Base-by-base conservation (phyloP, 1,284 basidiomycete genomes). In the Exobasidium cylindrosporum region DNA sequence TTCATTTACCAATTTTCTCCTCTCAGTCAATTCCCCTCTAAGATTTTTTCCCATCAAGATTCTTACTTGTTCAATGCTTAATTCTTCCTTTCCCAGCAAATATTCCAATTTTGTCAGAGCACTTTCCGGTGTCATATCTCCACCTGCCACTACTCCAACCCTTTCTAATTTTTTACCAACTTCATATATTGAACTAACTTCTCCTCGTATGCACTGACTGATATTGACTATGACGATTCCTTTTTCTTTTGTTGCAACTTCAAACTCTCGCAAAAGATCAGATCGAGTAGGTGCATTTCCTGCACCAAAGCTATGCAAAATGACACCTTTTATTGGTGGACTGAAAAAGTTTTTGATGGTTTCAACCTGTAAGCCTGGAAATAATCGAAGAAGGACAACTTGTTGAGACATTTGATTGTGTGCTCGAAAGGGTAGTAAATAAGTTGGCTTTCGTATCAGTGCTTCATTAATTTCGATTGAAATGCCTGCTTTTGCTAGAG, bases 41-140 rank as follows among this genome's bases (percentile, higher is more conserved):
- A 96, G 83, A 4, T 92, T 88, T 47, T 85, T 85, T 7, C 86
- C 83, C 68, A 96, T 86, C n/a, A 95, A 83, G 54, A 86, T 83
- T 60, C 91, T 86, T 58, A 95, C 85, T 80, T 91, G 85, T 17
- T 82, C 78, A 0, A 84, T 76, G 1, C 86, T 84, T 1, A 95
- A 84, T 69, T 91, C 89, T 0, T 87, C 83, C 77, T 96, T 95
- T 4, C 89, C 91, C 31, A 96, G 84, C 6, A 96, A 85, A 72
- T 96, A 96, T 50, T 88, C 86, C 7, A 96, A 84, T 81, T 96
- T 96, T 11, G 90, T 86, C 32, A 95, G 84, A 5, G 92, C 91
- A 67, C 91, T 91, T 88, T 96, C 92, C 13, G 91, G 90, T 1
- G 93, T 95, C 92, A 96, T 95, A 79, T 96, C 92, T 11, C 68